phyloP scores from a whole-genome alignment of 108 stramenopile species.

The Cyclotella cryptica region DNA sequence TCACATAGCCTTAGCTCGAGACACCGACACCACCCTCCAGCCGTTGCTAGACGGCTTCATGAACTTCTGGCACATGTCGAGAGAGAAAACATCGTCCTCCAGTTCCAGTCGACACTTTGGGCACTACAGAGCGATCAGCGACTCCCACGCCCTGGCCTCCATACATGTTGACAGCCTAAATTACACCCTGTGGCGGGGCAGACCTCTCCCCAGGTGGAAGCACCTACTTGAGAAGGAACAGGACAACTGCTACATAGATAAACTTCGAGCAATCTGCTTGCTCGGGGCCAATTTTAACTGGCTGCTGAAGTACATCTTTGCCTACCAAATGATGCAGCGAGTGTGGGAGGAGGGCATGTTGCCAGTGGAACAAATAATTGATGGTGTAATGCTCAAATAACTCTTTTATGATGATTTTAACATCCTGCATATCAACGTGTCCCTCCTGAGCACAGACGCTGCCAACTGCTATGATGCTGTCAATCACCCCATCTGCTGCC shows the following conservation, averaged over 20 bases:
- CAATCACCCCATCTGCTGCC: too few species aligned
- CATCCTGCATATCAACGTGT: not conserved
- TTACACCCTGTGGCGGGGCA: not conserved
- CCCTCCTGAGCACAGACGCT: not conserved
- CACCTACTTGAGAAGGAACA: constrained; percentile 25
- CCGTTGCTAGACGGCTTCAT: too few species aligned
- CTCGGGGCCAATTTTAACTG: constrained; percentile 27
- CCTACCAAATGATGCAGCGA: constrained; percentile 17
- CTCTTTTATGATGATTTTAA: not conserved
- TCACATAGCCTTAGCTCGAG: not conserved
- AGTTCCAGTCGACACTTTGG: constrained; percentile 22
- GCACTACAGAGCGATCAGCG: constrained; percentile 15
- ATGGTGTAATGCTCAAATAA: not conserved
- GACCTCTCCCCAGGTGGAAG: constrained; percentile 20
- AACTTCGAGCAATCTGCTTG: constrained; percentile 12
- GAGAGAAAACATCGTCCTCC: constrained; percentile 16
- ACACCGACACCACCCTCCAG: not conserved
- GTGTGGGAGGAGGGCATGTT: not conserved
- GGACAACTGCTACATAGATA: constrained; percentile 22
- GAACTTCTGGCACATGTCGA: constrained; percentile 5
- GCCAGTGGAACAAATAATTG: constrained; percentile 18
- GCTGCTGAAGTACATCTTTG: constrained; percentile 15
- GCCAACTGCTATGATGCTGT: too few species aligned
- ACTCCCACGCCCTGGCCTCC: not conserved
- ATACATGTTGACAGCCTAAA: constrained; percentile 20